Evolutionary conservation across 805 yeast genomes (phyloP).

Genomic region (Kodamaea kakaduensis): DNA sequence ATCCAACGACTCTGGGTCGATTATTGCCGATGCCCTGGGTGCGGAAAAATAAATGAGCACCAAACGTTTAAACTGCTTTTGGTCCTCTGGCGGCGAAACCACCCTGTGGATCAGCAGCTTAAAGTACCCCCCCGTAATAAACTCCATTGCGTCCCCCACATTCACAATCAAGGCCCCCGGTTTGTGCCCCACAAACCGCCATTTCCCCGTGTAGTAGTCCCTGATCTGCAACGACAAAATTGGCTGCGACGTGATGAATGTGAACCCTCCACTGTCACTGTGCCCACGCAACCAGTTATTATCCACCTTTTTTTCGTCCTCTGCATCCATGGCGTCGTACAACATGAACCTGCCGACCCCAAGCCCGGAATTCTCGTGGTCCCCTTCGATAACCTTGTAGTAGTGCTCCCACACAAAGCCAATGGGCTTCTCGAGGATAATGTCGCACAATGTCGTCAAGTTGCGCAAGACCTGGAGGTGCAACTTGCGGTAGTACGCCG

Average conservation of each 20-base stretch:
- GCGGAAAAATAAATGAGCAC: conserved; percentile 25
- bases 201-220: conserved; percentile 11
- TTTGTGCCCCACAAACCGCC: conserved; percentile 13
- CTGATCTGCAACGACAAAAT: conserved; percentile 12
- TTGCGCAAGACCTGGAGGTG: conserved; percentile 36
- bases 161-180: conserved; percentile 12
- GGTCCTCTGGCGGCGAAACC: conserved; percentile 25
- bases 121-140: conserved; percentile 17
- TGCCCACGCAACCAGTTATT: conserved; percentile 12
- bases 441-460: conserved; percentile 39
- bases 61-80: conserved; percentile 19
- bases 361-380: conserved; percentile 31
- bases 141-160: conserved; percentile 14
- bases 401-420: conserved; percentile 37
- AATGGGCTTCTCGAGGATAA: conserved; percentile 45
- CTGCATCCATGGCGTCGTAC: conserved; percentile 17
- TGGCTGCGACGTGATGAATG: conserved; percentile 13
- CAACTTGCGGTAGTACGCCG: conserved; percentile 34
- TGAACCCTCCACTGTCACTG: conserved; percentile 12
- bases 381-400: conserved; percentile 30
- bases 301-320: conserved; percentile 10
- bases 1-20: conserved; percentile 25
- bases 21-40: conserved; percentile 17
- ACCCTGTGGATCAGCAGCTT: conserved; percentile 26
- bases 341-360: conserved; percentile 29